A percentile compares a stretch with the other conserved stretches of the same genome.
These are phyloP conservation scores for Penicillium ucsense DNA, from an alignment of 495 filamentous ascomycete genomes.

Conservation along the genomic window DNA sequence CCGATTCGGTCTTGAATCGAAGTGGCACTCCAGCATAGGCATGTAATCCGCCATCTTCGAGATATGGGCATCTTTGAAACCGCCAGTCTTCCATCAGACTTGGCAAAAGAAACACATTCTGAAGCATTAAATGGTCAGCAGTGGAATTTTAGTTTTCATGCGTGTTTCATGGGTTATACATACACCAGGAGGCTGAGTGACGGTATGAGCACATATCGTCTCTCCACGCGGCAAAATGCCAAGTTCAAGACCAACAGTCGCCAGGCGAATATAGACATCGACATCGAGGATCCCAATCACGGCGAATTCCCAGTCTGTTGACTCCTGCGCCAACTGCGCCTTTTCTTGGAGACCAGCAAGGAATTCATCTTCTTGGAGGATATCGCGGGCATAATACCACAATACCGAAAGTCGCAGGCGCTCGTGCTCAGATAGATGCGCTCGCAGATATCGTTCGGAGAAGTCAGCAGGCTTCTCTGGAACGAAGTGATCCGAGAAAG, in stretches of 20 bases:
- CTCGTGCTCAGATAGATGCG: conserved; percentile 6
- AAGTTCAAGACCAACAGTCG: conserved; percentile 7
- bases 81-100: conserved; percentile 12
- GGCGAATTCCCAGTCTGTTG: conserved; percentile 8
- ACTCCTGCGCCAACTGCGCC: conserved; percentile 7
- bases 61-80: conserved; percentile 6
- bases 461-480: background rate
- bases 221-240: conserved; percentile 11
- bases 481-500: background rate
- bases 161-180: background rate
- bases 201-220: conserved; percentile 10
- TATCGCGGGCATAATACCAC: conserved; percentile 11
- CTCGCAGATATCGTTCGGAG: conserved; percentile 4
- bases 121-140: background rate
- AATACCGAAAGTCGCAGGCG: conserved; percentile 10
- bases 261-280: conserved; percentile 8
- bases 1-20: conserved; percentile 6
- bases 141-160: background rate
- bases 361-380: conserved; percentile 4
- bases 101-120: conserved; percentile 9
- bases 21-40: conserved; percentile 12
- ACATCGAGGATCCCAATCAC: conserved; percentile 11
- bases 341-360: conserved; percentile 9
- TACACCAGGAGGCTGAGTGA: conserved; percentile 11
- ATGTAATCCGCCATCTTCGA: conserved; percentile 3